A percentile compares a stretch with the other conserved stretches of the same genome.
Conservation (phyloP, 371 early-diverging fungal genomes). For the Smittium mucronatum region DNA sequence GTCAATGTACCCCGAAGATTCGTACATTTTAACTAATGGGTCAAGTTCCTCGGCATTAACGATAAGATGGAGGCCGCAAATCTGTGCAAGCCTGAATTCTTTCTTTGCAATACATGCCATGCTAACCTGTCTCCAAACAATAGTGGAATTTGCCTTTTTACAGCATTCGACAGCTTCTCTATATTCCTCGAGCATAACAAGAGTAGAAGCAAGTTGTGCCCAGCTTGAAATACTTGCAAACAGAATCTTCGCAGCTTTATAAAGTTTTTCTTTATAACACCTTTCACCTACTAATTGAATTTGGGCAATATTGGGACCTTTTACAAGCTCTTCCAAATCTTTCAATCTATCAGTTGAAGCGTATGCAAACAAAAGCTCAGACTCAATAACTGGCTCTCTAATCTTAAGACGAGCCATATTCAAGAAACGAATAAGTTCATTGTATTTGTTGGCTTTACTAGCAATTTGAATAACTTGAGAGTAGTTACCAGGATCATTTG, state of each 20-base stretch:
- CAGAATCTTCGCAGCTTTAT: constrained; percentile 84
- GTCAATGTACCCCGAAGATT: constrained; percentile 72
- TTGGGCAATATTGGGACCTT: constrained; percentile 85
- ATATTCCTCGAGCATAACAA: constrained; percentile 88
- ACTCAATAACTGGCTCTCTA: constrained; percentile 86
- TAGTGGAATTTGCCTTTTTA: constrained; percentile 90
- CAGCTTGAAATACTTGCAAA: constrained; percentile 91
- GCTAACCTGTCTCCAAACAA: constrained; percentile 96
- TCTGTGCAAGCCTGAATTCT: constrained; percentile 93
- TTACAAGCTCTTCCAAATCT: constrained; percentile 87
- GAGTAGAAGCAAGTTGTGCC: constrained; percentile 86
- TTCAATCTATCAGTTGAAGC: constrained; percentile 84
- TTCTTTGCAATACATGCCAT: constrained; percentile 82
- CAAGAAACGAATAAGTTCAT: constrained; percentile 82
- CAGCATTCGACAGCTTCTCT: constrained; percentile 95
- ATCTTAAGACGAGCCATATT: constrained; percentile 85
- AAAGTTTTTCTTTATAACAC: constrained; percentile 82
- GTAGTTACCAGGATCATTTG: constrained; percentile 81
- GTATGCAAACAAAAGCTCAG: constrained; percentile 83
- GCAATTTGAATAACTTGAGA: constrained; percentile 76
- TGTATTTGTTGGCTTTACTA: constrained; percentile 67
- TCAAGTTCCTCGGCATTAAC: constrained; percentile 95
- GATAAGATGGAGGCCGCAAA: constrained; percentile 89
- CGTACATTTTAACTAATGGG: constrained; percentile 72
- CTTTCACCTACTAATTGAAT: constrained; percentile 87